Base-by-base conservation (phyloP, 164 flowering plant genomes). In the Paratinospora sagittata region DNA sequence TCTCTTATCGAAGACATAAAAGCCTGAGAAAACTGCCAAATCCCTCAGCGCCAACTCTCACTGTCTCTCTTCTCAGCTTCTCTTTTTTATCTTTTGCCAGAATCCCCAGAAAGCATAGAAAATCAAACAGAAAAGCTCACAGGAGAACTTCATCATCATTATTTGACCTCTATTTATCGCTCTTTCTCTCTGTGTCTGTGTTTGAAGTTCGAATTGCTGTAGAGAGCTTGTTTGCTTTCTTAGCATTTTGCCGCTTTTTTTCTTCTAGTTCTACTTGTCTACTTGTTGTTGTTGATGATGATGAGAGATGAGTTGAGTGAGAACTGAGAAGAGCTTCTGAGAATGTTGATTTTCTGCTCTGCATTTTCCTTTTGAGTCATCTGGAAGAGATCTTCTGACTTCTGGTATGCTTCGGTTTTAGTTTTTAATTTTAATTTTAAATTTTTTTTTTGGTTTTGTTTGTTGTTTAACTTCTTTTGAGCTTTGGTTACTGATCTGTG, bases 311-410 rank as follows among this genome's bases (percentile, higher is more conserved):
- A 49, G 57, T n/a, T n/a, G n/a, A n/a, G n/a, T n/a, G n/a, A n/a
- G 55, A 47, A 60, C 47, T 43, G 47, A 12, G 47, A 12, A 43
- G 14, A 12, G 14, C 14, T 12, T 5, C 6, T 52, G n/a, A 24
- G 43, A 57, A 66, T 73, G 70, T 60, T 17, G 65, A 57, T 36
- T 39, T 57, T 24, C 5, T 30, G 34, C 34, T 1, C 34, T 24
- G 21, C 39, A 6, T 23, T 72, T 36, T n/a, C 3, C 8, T 10
- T 36, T 64, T 11, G 24, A n/a, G 23, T 21, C n/a, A 17, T 27
- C 8, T n/a, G 41, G 30, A 36, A 63, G 60, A 39, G 75, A 66
- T 73, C 11, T 39, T 19, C 75, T 58, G 21, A 65, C 19, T 11
- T 27, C 41, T 26, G 69, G 36, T 72, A 11, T 55, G 26, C 47